phyloP scores from a whole-genome alignment of 257 asterid species.

The Solanum appendiculatum region DNA sequence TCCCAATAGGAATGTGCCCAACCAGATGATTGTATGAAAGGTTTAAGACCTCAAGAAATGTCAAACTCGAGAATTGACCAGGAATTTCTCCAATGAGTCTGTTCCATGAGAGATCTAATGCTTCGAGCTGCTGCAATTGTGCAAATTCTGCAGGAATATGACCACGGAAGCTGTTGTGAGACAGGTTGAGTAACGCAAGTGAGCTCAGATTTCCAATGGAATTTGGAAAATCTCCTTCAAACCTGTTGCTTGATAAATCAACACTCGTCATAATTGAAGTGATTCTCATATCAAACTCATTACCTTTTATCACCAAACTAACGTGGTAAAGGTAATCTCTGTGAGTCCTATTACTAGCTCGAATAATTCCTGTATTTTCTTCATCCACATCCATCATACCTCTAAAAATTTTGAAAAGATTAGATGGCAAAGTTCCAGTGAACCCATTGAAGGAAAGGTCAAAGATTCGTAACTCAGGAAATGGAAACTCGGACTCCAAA shows the following conservation, averaged over 20 bases:
- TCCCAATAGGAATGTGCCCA: background rate
- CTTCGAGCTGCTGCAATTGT: background rate
- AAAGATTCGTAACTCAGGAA: background rate
- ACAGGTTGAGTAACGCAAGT: background rate
- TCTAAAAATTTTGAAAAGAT: background rate
- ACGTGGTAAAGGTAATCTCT: background rate
- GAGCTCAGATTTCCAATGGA: background rate
- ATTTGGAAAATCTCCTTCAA: background rate
- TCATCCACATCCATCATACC: background rate
- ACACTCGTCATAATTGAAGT: background rate
- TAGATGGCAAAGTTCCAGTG: background rate
- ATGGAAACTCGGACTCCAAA: background rate
- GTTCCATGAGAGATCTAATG: background rate
- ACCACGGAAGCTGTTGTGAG: background rate
- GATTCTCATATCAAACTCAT: background rate
- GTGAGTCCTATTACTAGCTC: too few relatives aligned
- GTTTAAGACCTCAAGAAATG: background rate
- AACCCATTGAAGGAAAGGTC: background rate
- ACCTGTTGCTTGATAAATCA: background rate
- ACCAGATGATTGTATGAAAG: background rate
- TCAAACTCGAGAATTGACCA: background rate
- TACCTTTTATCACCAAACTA: background rate
- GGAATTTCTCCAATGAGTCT: background rate
- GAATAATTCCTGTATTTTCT: too few relatives aligned
- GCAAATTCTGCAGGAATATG: background rate